Evolutionary conservation across 2,329 filamentous ascomycete genomes (phyloP), one percentile per base, ranked within the genome.

Genomic region (Myriosclerotinia duriaeana): DNA sequence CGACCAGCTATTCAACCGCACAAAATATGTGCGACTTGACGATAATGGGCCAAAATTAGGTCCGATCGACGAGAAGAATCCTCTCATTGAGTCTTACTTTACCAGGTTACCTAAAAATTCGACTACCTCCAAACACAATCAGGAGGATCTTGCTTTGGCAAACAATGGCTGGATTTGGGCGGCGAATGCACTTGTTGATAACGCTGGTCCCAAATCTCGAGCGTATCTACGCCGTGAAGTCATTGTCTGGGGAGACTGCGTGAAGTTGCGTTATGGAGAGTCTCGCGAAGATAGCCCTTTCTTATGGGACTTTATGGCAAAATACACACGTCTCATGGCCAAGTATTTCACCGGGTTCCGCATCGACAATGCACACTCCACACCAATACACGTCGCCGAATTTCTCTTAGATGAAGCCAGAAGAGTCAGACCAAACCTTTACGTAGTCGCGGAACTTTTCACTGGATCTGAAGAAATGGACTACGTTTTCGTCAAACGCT

Each of bases 111-210:
- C 93, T 1, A 77, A 85, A 40, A 97, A 96, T 73, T 86, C 90
- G 14, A 86, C 84, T 14, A 97, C 95, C 0, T 84, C 87, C 69
- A 88, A 91, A 74, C 89, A 96, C 74, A 88, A 88, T 66, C 83
- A 88, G 1, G 89, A 89, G 66, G 89, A 93, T 53, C 83, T 96
- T 55, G 91, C 92, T 2, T 80, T 99, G 62, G 93, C 89, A 52
- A 98, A 98, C 79, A 99, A 99, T 75, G 95, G 95, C 53, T 99
- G 95, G 95, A 93, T 99, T 11, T 99, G 95, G 95, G 94, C 92
- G 67, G 94, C 94, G 7, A 96, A 98, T 79, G 94, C 95, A 1
- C 85, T 98, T 78, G 85, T 92, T 53, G 95, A 99, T 79, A 95
- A 98, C 74, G 95, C 95, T 40, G 96, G 96, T 0, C 90, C 93